Percentiles rank a stretch among this genome's conserved stretches.
These are phyloP conservation scores for Colletotrichum cereale DNA, from an alignment of 2,329 filamentous ascomycete genomes.

Conservation along the genomic window DNA sequence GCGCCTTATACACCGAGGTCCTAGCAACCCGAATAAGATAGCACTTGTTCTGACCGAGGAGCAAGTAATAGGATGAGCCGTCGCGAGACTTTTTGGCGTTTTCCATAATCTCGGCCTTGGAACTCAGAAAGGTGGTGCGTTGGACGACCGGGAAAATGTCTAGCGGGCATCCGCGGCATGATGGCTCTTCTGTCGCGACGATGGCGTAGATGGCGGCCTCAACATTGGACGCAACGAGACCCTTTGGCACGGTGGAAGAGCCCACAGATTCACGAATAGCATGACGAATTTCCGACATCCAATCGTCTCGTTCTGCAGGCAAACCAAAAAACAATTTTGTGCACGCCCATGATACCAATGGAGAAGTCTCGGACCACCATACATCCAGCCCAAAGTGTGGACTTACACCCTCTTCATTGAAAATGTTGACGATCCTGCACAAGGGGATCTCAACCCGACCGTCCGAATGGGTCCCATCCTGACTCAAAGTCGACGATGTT, in stretches of 20 bases:
- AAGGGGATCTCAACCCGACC: slow-evolving; percentile 62
- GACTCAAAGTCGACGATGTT: slow-evolving; percentile 44
- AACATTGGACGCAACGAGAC: slow-evolving; percentile 60
- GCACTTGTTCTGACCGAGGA: slow-evolving; percentile 65
- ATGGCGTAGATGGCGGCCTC: slow-evolving; percentile 60
- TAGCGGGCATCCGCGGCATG: slow-evolving; percentile 46
- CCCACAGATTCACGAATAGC: slow-evolving; percentile 55
- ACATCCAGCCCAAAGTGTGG: slow-evolving; percentile 66
- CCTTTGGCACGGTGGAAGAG: slow-evolving; percentile 48
- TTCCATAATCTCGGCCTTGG: slow-evolving; percentile 56
- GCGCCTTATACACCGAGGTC: slow-evolving; percentile 55
- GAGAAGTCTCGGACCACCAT: slow-evolving; percentile 65
- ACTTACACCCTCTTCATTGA: slow-evolving; percentile 63
- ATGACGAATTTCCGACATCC: slow-evolving; percentile 61
- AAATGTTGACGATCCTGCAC: slow-evolving; percentile 64
- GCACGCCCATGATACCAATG: slow-evolving; percentile 60
- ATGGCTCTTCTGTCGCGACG: slow-evolving; percentile 59
- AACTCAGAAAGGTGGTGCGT: slow-evolving; percentile 55
- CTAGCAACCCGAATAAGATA: slow-evolving; percentile 65
- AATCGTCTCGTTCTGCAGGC: slow-evolving; percentile 63
- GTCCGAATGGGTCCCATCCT: slow-evolving; percentile 51
- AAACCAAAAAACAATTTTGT: slow-evolving; percentile 63
- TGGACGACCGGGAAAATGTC: slow-evolving; percentile 66
- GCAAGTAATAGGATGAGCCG: slow-evolving; percentile 66
- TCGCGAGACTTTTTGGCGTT: slow-evolving; percentile 62